Evolutionary conservation across 192 early-diverging fungal species (phyloP).

Genomic region (Backusella morwellensis): DNA sequence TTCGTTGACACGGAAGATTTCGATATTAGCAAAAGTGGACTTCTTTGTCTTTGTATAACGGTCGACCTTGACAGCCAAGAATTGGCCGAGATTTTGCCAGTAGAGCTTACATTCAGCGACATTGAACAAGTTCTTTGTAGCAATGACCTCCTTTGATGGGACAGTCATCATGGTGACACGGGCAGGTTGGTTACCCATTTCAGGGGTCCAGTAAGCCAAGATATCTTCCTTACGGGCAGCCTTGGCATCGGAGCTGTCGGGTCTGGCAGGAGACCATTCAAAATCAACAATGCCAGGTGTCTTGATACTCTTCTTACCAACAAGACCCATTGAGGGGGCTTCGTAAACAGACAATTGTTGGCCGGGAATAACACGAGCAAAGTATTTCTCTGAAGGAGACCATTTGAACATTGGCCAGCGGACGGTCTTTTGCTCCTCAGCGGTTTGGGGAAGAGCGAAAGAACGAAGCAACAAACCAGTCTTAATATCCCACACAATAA

Average conservation of each 20-base stretch:
- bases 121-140: constrained; percentile 98
- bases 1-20: constrained; percentile 91
- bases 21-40: constrained; percentile 81
- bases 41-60: constrained; percentile 91
- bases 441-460: constrained; percentile 64
- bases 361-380: constrained; percentile 82
- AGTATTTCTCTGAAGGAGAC: constrained; percentile 92
- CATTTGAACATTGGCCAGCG: constrained; percentile 97
- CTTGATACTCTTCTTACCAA: constrained; percentile 93
- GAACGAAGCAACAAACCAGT: constrained; percentile 84
- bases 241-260: constrained; percentile 40
- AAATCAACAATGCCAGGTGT: constrained; percentile 76
- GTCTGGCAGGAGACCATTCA: constrained; percentile 62
- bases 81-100: constrained; percentile 89
- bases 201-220: constrained; percentile 94
- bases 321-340: constrained; percentile 85
- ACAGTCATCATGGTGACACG: constrained; percentile 86
- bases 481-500: constrained; percentile 88
- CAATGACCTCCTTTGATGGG: constrained; percentile 78
- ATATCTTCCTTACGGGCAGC: constrained; percentile 55
- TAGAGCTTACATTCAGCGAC: constrained; percentile 84
- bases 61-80: constrained; percentile 91
- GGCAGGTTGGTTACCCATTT: constrained; percentile 92
- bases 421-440: constrained; percentile 56
- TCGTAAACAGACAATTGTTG: constrained; percentile 86